Conservation (phyloP, 257 asterid genomes). For the Fraxinus excelsior region DNA sequence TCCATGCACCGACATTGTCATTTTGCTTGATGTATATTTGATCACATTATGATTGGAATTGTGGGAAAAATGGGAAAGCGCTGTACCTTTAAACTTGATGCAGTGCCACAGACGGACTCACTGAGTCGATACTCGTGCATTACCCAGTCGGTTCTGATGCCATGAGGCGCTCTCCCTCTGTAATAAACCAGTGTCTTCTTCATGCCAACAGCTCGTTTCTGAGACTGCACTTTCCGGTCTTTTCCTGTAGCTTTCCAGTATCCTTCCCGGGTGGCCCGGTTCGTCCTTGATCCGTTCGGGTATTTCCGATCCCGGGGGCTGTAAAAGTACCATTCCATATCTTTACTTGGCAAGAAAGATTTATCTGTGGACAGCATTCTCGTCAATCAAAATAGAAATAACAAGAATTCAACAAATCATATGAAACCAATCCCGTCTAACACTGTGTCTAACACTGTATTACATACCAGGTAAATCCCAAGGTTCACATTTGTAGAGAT, state of each 20-base stretch:
- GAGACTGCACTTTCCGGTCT: slow-evolving; percentile 60
- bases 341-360: slow-evolving; percentile 69
- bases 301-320: slow-evolving; percentile 73
- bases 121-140: slow-evolving; percentile 74
- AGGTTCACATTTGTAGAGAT: slow-evolving; percentile 75
- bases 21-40: too few relatives aligned
- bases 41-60: neutral
- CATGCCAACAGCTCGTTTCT: slow-evolving; percentile 60
- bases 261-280: slow-evolving; percentile 69
- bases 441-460: neutral
- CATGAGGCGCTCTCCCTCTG: slow-evolving; percentile 76
- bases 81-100: slow-evolving; percentile 44
- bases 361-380: slow-evolving; percentile 39
- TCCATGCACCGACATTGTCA: too few relatives aligned
- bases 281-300: slow-evolving; percentile 77
- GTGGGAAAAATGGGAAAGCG: neutral
- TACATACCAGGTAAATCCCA: slow-evolving; percentile 72
- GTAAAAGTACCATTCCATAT: slow-evolving; percentile 77
- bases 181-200: slow-evolving; percentile 79
- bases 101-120: slow-evolving; percentile 27
- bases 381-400: neutral
- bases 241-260: slow-evolving; percentile 87
- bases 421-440: too few relatives aligned
- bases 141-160: slow-evolving; percentile 63
- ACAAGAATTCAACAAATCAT: neutral